Conservation (phyloP, 768 basidiomycete genomes). For the Suillus americanus region DNA sequence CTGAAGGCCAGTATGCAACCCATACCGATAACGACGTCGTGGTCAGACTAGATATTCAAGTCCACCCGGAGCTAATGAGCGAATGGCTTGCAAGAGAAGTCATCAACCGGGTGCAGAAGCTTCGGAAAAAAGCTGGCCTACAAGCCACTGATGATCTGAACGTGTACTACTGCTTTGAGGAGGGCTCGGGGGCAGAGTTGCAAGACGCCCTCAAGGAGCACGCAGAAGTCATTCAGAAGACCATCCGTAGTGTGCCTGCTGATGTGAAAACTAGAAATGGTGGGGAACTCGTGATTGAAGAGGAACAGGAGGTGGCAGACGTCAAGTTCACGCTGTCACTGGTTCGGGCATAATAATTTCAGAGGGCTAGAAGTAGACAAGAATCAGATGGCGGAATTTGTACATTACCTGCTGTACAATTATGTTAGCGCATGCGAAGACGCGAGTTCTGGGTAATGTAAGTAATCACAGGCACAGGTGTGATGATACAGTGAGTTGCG, state of each 20-base stretch:
- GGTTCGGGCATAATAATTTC: constrained; percentile 36
- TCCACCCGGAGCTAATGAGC: constrained; percentile 80
- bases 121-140: constrained; percentile 93
- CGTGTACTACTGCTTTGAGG: constrained; percentile 81
- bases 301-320: constrained; percentile 86
- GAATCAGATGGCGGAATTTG: constrained; percentile 6
- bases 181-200: constrained; percentile 63
- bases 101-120: constrained; percentile 90
- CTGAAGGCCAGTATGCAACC: constrained; percentile 68
- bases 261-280: constrained; percentile 54
- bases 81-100: constrained; percentile 91
- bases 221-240: constrained; percentile 67
- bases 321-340: constrained; percentile 73
- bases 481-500: constrained; percentile 15
- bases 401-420: constrained; percentile 23
- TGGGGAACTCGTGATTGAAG: constrained; percentile 64
- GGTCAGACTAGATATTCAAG: constrained; percentile 85
- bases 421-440: constrained; percentile 1
- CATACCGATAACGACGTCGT: constrained; percentile 96
- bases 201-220: constrained; percentile 64
- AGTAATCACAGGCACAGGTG: constrained; percentile 2
- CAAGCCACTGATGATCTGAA: constrained; percentile 94
- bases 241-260: constrained; percentile 69
- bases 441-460: background rate
- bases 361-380: background rate